Evolutionary conservation across 31 red algal genomes (phyloP).

Genomic region (Endocladia muricata): DNA sequence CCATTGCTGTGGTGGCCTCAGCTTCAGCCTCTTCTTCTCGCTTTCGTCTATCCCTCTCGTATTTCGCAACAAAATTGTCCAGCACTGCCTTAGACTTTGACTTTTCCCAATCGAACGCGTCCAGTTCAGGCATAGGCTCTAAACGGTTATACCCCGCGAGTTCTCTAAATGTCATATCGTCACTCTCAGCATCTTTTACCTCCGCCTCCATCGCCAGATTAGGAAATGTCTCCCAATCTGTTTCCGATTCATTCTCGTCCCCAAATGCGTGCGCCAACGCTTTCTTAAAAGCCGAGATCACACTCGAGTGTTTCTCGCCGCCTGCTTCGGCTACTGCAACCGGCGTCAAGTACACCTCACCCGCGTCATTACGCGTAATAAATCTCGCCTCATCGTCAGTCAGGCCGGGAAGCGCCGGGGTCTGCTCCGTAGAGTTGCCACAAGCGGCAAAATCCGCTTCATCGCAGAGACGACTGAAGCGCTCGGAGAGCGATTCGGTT

Average conservation of each 20-base stretch:
- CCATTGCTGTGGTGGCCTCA: not conserved
- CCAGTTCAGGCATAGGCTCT: not conserved
- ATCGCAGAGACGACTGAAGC: not conserved
- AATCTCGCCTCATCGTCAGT: not conserved
- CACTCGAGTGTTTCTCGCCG: not conserved
- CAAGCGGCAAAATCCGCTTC: not conserved
- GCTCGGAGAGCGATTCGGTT: not conserved
- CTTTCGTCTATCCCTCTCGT: not conserved
- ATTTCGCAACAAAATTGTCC: not conserved
- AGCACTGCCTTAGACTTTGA: not conserved
- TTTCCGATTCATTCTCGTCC: not conserved
- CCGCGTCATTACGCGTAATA: not conserved
- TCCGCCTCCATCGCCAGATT: not conserved
- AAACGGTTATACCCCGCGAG: not conserved
- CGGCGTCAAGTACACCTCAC: not conserved
- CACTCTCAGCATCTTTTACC: not conserved
- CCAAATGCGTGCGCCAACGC: not conserved
- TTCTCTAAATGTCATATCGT: not conserved
- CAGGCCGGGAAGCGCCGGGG: not conserved
- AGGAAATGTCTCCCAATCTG: not conserved
- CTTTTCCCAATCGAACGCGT: conserved; percentile 1
- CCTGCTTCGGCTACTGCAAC: not conserved
- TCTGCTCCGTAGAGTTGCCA: not conserved
- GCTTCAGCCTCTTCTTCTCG: not conserved
- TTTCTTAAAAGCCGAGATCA: not conserved